These are phyloP conservation scores for Ligustrum vulgare DNA, from an alignment of 257 asterid genomes.

Conservation along the genomic window DNA sequence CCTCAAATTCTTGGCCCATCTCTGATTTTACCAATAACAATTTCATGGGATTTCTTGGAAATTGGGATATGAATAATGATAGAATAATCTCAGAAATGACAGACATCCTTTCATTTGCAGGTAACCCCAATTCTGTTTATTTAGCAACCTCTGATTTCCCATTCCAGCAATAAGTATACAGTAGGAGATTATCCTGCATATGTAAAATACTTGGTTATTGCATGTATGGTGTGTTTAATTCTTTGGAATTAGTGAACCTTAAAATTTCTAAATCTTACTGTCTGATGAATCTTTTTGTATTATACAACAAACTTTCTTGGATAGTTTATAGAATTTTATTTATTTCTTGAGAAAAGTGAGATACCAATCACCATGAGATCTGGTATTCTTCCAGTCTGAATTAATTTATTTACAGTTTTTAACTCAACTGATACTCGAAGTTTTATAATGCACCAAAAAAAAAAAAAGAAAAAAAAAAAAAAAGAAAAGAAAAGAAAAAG, in stretches of 20 bases:
- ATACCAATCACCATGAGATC: background rate
- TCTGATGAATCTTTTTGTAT: constrained; percentile 18
- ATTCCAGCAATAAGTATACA: constrained; percentile 27
- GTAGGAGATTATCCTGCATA: background rate
- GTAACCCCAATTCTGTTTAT: constrained; percentile 34
- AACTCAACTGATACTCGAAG: too few relatives aligned
- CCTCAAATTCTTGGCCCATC: constrained; percentile 20
- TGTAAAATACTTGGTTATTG: background rate
- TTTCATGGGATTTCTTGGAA: constrained; percentile 43
- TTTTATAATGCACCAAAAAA: too few relatives aligned
- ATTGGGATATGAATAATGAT: constrained; percentile 42
- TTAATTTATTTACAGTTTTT: background rate
- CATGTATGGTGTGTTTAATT: constrained; percentile 14
- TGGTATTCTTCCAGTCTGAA: background rate
- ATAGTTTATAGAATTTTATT: too few relatives aligned
- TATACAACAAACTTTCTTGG: background rate
- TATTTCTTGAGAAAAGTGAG: background rate
- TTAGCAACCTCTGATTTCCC: constrained; percentile 33
- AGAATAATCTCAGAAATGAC: constrained; percentile 19
- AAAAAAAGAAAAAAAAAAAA: too few relatives aligned
- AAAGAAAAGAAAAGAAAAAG: too few relatives aligned
- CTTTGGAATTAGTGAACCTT: constrained; percentile 9
- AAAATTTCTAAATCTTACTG: constrained; percentile 18
- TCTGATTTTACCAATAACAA: constrained; percentile 21
- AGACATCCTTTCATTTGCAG: constrained; percentile 28